These are phyloP conservation scores for Pseudofabraea citricarpa DNA, from an alignment of 2,329 filamentous ascomycete genomes.

Conservation along the genomic window DNA sequence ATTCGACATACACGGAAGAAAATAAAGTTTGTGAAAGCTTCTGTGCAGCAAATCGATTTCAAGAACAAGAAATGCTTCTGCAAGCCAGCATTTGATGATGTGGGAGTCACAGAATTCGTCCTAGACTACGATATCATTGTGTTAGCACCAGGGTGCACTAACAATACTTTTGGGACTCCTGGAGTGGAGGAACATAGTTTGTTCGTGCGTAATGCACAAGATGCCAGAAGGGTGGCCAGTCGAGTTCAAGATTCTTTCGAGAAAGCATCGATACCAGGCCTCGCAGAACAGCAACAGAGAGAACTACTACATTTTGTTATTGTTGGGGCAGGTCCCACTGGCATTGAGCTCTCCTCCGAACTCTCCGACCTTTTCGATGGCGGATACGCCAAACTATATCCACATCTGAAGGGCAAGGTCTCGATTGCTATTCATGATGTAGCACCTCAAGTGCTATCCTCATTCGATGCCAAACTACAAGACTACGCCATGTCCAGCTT, in stretches of 20 bases:
- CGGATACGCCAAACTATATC: conserved; percentile 34
- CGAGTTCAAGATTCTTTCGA: conserved; percentile 44
- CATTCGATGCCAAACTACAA: conserved; percentile 35
- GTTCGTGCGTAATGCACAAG: conserved; percentile 22
- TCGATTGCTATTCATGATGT: conserved; percentile 39
- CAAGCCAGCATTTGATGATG: conserved; percentile 29
- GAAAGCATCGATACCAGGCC: conserved; percentile 58
- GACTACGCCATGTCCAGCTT: conserved; percentile 36
- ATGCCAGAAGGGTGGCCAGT: conserved; percentile 20
- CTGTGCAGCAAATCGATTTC: conserved; percentile 34
- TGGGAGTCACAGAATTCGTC: conserved; percentile 26
- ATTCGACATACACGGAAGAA: conserved; percentile 30
- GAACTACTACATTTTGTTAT: conserved; percentile 67
- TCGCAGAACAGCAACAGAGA: conserved; percentile 46
- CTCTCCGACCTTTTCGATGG: conserved; percentile 35
- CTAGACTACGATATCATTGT: conserved; percentile 36
- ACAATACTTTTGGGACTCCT: conserved; percentile 19
- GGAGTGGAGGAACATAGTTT: conserved; percentile 16
- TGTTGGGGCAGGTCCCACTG: conserved; percentile 66
- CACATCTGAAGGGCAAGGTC: conserved; percentile 33
- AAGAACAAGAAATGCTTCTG: conserved; percentile 29
- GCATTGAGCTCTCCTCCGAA: conserved; percentile 37
- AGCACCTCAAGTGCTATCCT: conserved; percentile 33
- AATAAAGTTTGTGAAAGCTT: conserved; percentile 34
- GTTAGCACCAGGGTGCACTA: conserved; percentile 34